Base-by-base conservation (phyloP, 805 yeast genomes). In the Maudiozyma bulderi region DNA sequence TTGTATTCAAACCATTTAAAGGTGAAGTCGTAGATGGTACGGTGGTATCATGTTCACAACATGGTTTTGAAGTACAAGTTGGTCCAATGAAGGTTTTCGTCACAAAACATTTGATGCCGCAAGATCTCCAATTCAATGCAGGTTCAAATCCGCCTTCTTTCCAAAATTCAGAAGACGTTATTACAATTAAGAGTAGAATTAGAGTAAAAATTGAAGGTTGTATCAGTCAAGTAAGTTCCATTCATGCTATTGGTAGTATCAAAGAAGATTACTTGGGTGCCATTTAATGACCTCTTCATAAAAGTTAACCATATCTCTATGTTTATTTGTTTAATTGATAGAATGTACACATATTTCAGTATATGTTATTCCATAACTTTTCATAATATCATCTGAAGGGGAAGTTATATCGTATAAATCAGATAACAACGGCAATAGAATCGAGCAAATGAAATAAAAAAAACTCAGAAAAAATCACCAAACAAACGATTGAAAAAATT, bases 1-100 rank as follows among this genome's bases (percentile, higher is more conserved):
- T 93, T 47, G 97, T 93, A 34, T 93, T 96, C 95, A 86, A 91
- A 62, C 99, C 99, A 5, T 93, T 93, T 71, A 93, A 93, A 70
- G 99, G 98, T 35, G 99, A 93, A 69, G 99, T 93, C 7, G 98
- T 93, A 29, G 99, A 93, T 67, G 99, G 95, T 6, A 82, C 91
- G 28, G 98, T 93, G 13, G 86, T 96, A 11, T 86, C 87, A 33
- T 97, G 95, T 45, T 88, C 85, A 67, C 88, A 80, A 62, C 85
- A 91, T 83, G 99, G 99, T 8, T 88, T 93, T 56, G 93, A 93
- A 66, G 98, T 95, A 38, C 97, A 93, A 67, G 99, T 93, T 31
- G 99, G 99, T 0, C 99, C 99, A 13, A 73, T 93, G 64, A 82
- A 90, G 28, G 96, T 93, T 39, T 93, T 93, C 67, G 95, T 93